phyloP scores from a whole-genome alignment of 805 yeast genomes.

The Candida verbasci region DNA sequence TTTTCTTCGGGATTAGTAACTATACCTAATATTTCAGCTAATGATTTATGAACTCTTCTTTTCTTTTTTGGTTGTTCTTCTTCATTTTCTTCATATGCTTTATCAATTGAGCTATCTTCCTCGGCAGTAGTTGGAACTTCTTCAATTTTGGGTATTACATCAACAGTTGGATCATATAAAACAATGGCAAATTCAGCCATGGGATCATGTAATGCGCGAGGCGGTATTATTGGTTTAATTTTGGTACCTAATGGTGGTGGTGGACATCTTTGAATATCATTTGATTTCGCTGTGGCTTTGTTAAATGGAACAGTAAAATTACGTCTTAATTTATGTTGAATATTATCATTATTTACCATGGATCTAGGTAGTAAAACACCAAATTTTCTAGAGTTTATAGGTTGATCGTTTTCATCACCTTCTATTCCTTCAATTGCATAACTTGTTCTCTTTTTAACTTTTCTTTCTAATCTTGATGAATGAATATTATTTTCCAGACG shows the following conservation, averaged over 20 bases:
- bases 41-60: constrained; percentile 53
- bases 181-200: constrained; percentile 90
- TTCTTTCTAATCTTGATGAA: constrained; percentile 16
- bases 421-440: constrained; percentile 23
- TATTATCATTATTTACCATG: constrained; percentile 34
- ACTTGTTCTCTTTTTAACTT: constrained; percentile 27
- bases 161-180: constrained; percentile 91
- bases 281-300: constrained; percentile 27
- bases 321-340: constrained; percentile 35
- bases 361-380: constrained; percentile 64
- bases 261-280: constrained; percentile 35
- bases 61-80: constrained; percentile 23
- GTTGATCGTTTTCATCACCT: constrained; percentile 29
- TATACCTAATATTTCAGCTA: constrained; percentile 80
- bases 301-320: constrained; percentile 62
- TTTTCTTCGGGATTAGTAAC: constrained; percentile 46
- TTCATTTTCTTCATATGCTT: constrained; percentile 10
- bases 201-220: constrained; percentile 94
- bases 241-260: constrained; percentile 87
- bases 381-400: constrained; percentile 25
- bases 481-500: constrained; percentile 11
- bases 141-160: constrained; percentile 37
- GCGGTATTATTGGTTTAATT: constrained; percentile 64
- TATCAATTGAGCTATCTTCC: constrained; percentile 9
- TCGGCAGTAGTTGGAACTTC: constrained; percentile 16